Evolutionary conservation across 2,329 filamentous ascomycete genomes (phyloP).

Genomic region (Paracorniculantispora psalliotae): DNA sequence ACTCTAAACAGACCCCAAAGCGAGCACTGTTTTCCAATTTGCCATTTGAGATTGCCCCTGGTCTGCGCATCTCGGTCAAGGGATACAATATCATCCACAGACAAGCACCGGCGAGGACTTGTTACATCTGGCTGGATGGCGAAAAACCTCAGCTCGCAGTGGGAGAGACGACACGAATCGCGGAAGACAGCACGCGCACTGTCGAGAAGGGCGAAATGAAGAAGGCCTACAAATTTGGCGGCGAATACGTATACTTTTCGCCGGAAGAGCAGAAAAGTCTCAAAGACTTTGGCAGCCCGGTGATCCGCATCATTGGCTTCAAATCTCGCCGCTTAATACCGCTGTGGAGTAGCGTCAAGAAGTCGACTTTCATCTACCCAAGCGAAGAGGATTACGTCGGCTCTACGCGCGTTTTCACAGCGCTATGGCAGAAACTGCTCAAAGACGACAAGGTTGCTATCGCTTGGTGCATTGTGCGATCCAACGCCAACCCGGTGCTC

Average conservation of each 20-base stretch:
- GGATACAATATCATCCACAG: conserved; percentile 86
- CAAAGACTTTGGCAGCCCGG: conserved; percentile 72
- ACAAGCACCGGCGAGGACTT: conserved; percentile 74
- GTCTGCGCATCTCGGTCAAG: conserved; percentile 82
- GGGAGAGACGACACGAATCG: conserved; percentile 67
- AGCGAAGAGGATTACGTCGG: conserved; percentile 86
- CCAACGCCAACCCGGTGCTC: conserved; percentile 73
- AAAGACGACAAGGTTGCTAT: conserved; percentile 75
- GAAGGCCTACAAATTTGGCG: conserved; percentile 94
- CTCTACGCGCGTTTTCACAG: conserved; percentile 87
- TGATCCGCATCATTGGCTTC: conserved; percentile 89
- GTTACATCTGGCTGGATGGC: conserved; percentile 84
- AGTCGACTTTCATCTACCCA: conserved; percentile 89
- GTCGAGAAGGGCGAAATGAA: conserved; percentile 78
- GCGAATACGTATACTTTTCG: conserved; percentile 80
- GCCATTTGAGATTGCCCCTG: conserved; percentile 81
- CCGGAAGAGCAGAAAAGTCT: conserved; percentile 76
- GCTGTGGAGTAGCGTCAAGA: conserved; percentile 79
- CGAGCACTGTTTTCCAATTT: conserved; percentile 81
- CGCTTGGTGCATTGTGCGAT: conserved; percentile 82
- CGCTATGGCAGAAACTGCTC: conserved; percentile 81
- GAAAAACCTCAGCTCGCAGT: conserved; percentile 77
- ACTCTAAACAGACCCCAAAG: conserved; percentile 82
- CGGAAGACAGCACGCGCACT: conserved; percentile 69
- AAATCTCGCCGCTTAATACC: conserved; percentile 72